Evolutionary conservation across 1,284 basidiomycete species (phyloP), one percentile per base, ranked within the genome.

Genomic region (Ceratobasidium sp.): DNA sequence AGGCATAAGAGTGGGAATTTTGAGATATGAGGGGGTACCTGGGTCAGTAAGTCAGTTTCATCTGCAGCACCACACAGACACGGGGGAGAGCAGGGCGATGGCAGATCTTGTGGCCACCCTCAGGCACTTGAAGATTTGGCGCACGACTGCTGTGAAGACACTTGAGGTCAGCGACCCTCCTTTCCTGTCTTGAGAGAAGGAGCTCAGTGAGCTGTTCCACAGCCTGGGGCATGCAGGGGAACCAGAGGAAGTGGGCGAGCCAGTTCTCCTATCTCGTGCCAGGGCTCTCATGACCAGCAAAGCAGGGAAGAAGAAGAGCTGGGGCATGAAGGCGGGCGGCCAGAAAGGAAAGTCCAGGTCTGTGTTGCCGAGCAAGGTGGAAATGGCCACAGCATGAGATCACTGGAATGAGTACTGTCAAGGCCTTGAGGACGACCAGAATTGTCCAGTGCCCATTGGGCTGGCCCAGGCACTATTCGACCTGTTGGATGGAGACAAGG

Each of bases 341-440:
- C n/a, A 8, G 41, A 2, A n/a, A 46, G 2, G 1, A 6, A 49
- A 49, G 51, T 39, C 49, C 8, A 5, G 27, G 19, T 14, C 34
- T 1, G 8, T 13, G 6, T 13, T 46, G 16, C 53, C 66, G 11
- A 71, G 37, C 41, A 54, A 46, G 8, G 56, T 37, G 13, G 54
- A 71, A 13, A 31, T 71, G 7, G 16, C 53, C 22, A 14, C 31
- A 2, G 54, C 68, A 1, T 43, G 11, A 24, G 39, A 48, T 6
- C 19, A 59, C 41, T 61, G 48, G 14, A 43, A 71, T 3, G 7
- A 11, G 0, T 71, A 48, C 29, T 71, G 68, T 22, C n/a, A 71
- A 16, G 22, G 24, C 6, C 22, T 61, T 0, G 0, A 16, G 16
- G 14, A 48, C 9, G 5, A 27, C 4, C 29, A 8, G 2, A 29